These are phyloP conservation scores for Helichrysum umbraculigerum DNA, from an alignment of 129 eudicot genomes.

Conservation along the genomic window DNA sequence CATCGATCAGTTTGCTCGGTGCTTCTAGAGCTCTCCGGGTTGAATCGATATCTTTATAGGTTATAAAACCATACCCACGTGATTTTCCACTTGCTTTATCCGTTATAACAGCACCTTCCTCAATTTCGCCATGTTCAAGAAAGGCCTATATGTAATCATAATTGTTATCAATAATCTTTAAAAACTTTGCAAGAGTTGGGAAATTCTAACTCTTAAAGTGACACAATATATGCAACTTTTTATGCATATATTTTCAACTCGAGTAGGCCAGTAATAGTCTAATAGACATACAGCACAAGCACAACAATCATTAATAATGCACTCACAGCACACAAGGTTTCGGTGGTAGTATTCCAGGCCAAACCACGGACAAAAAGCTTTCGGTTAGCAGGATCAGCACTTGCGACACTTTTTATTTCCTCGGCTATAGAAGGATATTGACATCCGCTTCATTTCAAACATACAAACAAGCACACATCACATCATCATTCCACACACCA, in stretches of 20 bases:
- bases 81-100: constrained; percentile 72
- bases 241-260: not conserved
- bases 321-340: constrained; percentile 82
- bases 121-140: constrained; percentile 71
- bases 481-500: constrained; percentile 65
- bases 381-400: constrained; percentile 81
- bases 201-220: not conserved
- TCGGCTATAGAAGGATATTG: constrained; percentile 68
- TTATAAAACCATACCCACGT: constrained; percentile 79
- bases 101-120: constrained; percentile 69
- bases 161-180: not conserved
- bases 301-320: constrained; percentile 46
- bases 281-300: constrained; percentile 33
- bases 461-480: constrained; percentile 73
- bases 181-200: not conserved
- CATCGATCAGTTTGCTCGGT: constrained; percentile 72
- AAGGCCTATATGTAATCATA: constrained; percentile 42
- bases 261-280: constrained; percentile 20
- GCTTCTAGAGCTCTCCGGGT: constrained; percentile 60
- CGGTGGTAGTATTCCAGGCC: constrained; percentile 74
- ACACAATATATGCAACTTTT: not conserved
- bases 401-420: constrained; percentile 74
- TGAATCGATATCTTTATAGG: constrained; percentile 62
- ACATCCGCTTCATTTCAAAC: constrained; percentile 74
- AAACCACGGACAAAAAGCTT: constrained; percentile 91